These are phyloP conservation scores for Ustilago crameri DNA, from an alignment of 1,284 basidiomycete species.

Conservation along the genomic window DNA sequence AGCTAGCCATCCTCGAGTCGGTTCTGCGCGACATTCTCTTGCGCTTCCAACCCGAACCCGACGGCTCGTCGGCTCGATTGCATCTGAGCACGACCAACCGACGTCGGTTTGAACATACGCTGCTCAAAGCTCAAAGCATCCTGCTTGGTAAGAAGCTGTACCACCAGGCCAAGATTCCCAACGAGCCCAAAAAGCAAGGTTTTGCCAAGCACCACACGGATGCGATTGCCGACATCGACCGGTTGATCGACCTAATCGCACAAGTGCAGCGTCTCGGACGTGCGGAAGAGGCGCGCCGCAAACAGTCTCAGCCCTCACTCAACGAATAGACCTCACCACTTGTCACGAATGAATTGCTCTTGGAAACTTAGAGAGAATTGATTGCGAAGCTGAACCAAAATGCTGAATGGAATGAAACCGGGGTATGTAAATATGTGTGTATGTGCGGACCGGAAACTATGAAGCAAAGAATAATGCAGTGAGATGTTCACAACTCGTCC, in stretches of 20 bases:
- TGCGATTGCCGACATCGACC: background rate
- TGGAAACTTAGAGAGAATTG: too few relatives aligned
- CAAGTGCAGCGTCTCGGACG: background rate
- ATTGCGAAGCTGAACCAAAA: too few relatives aligned
- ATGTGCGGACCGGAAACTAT: background rate
- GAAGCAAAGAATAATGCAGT: too few relatives aligned
- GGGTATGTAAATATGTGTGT: background rate
- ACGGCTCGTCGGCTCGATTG: background rate
- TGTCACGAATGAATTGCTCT: too few relatives aligned
- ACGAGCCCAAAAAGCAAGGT: background rate
- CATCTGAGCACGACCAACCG: constrained; percentile 25
- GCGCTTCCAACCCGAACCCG: constrained; percentile 4
- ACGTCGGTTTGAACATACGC: constrained; percentile 18
- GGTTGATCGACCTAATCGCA: background rate
- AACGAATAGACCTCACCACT: too few relatives aligned
- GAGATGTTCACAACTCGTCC: constrained; percentile 23
- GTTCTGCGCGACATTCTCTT: constrained; percentile 13
- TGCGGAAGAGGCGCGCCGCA: background rate
- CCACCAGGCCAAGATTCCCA: constrained; percentile 1
- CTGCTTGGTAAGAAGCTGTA: background rate
- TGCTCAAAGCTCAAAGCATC: constrained; percentile 8
- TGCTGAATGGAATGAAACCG: too few relatives aligned
- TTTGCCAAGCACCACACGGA: background rate
- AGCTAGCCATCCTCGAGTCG: constrained; percentile 12
- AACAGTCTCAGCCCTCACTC: background rate